Base-by-base conservation (phyloP, 1,284 basidiomycete species). In the Athelia psychrophila region DNA sequence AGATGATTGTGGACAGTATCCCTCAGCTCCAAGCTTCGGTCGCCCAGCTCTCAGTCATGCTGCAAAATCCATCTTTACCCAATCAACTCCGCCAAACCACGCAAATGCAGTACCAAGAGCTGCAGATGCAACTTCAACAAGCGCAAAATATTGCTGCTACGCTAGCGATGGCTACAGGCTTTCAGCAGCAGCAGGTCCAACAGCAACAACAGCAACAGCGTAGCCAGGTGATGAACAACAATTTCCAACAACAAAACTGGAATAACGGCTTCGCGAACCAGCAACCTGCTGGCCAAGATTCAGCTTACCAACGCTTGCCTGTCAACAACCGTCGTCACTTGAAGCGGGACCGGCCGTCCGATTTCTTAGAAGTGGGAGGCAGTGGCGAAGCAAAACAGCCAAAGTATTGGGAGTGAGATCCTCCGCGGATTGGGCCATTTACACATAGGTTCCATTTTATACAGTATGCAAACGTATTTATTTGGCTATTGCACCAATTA, bases 271-370 rank as follows among this genome's bases (percentile, higher is more conserved):
- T 80, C 65, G 60, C 76, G 49, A 81, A 78, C 55, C 84, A 86
- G 61, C 85, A 86, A 63, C 78, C 78, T 38, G 73, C 77, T 45
- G 77, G 77, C 5, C 81, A 82, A 62, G 89, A 91, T 56, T 90
- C 88, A 13, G 86, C 90, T n/a, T 92, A 92, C 65, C 89, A 93
- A 65, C 77, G 90, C 45, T 64, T 91, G 48, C 88, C 90, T 25
- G 67, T 91, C 52, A 92, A 91, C 63, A 90, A 88, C 59, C 76
- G 90, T 52, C 73, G 87, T 61, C 83, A 81, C 56, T 62, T 88
- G 58, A 92, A 93, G 69, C 77, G 91, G 5, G 89, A 92, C 35
- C 74, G 89, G 40, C 89, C 90, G 2, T 86, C 86, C 10, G 90
- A 93, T 67, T 92, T 92, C 63, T 68, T 91, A 61, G 89, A 92